Base-by-base conservation (phyloP, 176 grass and related monocot species). In the Avena eriantha region DNA sequence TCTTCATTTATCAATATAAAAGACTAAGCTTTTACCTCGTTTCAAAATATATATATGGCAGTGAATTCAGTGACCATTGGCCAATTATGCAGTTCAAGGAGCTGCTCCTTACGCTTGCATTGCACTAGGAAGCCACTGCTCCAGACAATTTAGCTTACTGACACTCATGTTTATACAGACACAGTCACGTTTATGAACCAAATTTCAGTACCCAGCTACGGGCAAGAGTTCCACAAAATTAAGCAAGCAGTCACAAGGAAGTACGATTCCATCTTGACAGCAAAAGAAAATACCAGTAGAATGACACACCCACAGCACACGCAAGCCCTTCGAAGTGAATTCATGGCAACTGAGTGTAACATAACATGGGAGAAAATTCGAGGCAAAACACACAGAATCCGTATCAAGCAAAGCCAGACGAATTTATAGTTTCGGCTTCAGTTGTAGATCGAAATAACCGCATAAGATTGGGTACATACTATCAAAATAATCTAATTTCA, bases 401-500 rank as follows among this genome's bases (percentile, higher is more conserved):
- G 56, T 67, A 22, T 56, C 48, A 69, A 35, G 61, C 18, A 10
- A 86, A 26, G 45, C 19, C 22, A 70, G 13, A 48, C 1, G 5
- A 39, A 31, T 3, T 16, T 35, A 7, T 45, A 22, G 49, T 69
- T 21, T 48, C 56, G 10, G 39, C 46, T 66, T 16, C 39, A 29
- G 53, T 10, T 10, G 17, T 4, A 21, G 16, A n/a, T 76, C 33
- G 8, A 17, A 77, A 50, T 15, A 7, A 63, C 17, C 36, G 7
- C 2, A 69, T 13, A 81, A 55, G 10, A 5, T 21, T 5, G 13
- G 34, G 66, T 19, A 64, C 14, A 79, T 19, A 61, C 63, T 53
- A 29, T 58, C 43, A 26, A 76, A 80, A 59, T 5, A 84, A 84
- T 59, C 58, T 76, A 76, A 60, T 34, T 85, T 64, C 39, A 51